A percentile compares a stretch with the other conserved stretches of the same genome.
Evolutionary conservation across 768 basidiomycete species (phyloP).

Genomic region (Sporobolomyces pararoseus): DNA sequence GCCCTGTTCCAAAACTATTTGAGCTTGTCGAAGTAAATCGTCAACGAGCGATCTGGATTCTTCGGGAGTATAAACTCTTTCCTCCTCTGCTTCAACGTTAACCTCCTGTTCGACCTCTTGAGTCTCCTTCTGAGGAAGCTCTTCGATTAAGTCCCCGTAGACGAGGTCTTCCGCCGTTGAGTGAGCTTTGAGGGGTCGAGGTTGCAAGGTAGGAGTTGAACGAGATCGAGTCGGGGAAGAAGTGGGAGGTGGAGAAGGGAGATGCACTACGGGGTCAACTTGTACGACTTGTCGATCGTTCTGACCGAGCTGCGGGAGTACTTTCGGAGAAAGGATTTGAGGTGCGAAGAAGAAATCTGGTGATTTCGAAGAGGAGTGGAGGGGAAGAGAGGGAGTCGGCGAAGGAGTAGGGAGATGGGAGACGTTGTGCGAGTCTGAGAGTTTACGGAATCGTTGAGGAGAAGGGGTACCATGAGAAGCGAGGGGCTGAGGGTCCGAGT

Average conservation of each 20-base stretch:
- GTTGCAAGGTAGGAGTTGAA: not conserved
- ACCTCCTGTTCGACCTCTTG: not conserved
- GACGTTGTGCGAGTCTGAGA: no score
- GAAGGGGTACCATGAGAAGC: not conserved
- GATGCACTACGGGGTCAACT: no score
- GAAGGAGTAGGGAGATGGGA: not conserved
- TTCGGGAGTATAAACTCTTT: not conserved
- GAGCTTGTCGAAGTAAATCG: not conserved
- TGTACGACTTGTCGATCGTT: no score
- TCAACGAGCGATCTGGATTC: conserved; percentile 2
- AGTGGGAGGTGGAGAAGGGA: no score
- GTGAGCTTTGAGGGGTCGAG: not conserved
- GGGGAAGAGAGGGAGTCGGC: not conserved
- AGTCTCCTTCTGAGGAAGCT: not conserved
- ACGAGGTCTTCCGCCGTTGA: not conserved
- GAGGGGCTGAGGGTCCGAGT: not conserved
- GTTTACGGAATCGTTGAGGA: not conserved
- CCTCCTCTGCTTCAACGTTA: not conserved
- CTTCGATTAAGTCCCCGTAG: not conserved
- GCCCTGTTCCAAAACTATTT: no score
- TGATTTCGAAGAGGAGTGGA: not conserved
- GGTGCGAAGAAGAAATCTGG: no score
- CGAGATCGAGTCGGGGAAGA: not conserved
- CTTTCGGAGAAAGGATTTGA: no score
- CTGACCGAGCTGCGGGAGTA: no score